Evolutionary conservation across 768 basidiomycete genomes (phyloP), one percentile per base, ranked within the genome.

Genomic region (Auricularia cornea): DNA sequence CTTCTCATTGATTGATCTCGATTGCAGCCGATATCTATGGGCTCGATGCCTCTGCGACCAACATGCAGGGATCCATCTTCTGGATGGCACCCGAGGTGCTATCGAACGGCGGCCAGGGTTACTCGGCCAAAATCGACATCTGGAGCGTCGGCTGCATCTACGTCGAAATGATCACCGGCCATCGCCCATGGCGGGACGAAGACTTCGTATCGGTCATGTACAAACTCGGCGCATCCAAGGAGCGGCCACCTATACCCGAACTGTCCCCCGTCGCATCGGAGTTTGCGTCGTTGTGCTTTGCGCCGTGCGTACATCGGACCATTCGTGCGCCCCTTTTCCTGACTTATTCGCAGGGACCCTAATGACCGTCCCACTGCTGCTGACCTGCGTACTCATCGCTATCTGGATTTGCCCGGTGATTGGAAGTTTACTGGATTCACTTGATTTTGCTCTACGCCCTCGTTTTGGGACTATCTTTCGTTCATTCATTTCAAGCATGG

Each of bases 131-230:
- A 77, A 87, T 97, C 59, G 97, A 99, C 72, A 96, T 99, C 67
- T 99, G 97, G 97, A 94, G 93, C 73, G 84, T 98, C 3, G 97
- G 97, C 1, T 99, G 97, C 77, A 92, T 98, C n/a, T 90, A 96
- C 18, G 80, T 98, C 67, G 97, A 99, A 75, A 99, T 99, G 97
- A 96, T 94, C 88, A 90, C 92, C 26, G 97, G 97, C n/a, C 84
- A 86, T 71, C 79, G 95, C 54, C 97, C 97, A 2, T 99, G 97
- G 97, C 85, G 81, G 30, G 89, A 91, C 31, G 90, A 95, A 68
- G 92, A 95, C 74, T 85, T 84, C 66, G 83, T 98, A 65, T 88
- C 92, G 1, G 94, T 98, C 64, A 92, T 99, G 88, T 90, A 92
- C 75, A 92, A 96, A 94, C 81, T 97, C 41, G 95, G 92, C 67